Conservation (phyloP, 2,329 filamentous ascomycete genomes). For the Podosphaera aphanis region DNA sequence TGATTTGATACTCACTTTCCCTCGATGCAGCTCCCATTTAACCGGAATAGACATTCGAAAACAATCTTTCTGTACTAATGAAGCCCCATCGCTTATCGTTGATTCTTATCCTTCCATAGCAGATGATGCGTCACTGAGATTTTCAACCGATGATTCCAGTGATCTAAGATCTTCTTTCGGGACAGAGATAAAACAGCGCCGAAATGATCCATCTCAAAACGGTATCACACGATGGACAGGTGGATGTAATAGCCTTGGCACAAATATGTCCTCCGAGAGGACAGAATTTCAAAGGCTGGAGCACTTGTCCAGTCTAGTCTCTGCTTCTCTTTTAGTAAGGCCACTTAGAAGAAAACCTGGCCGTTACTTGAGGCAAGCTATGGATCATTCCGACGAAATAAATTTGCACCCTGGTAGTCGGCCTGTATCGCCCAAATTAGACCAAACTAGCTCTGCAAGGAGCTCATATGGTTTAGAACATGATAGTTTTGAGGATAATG, state of each 20-base stretch:
- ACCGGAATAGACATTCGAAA: slow-evolving; percentile 21
- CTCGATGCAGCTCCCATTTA: slow-evolving; percentile 31
- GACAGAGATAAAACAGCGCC: slow-evolving; percentile 27
- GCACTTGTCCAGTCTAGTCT: slow-evolving; percentile 20
- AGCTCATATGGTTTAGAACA: slow-evolving; percentile 27
- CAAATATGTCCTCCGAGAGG: slow-evolving; percentile 28
- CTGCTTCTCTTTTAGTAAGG: slow-evolving; percentile 30
- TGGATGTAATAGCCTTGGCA: slow-evolving; percentile 33
- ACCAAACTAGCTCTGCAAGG: slow-evolving; percentile 34
- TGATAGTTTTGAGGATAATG: slow-evolving; percentile 1
- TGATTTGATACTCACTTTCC: slow-evolving; percentile 21
- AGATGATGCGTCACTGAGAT: slow-evolving; percentile 1
- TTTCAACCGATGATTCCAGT: slow-evolving; percentile 6
- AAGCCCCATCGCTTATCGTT: slow-evolving; percentile 11
- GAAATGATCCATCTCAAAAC: slow-evolving; percentile 35
- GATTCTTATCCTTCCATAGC: slow-evolving; percentile 9
- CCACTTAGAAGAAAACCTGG: slow-evolving; percentile 50
- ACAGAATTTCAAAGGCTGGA: slow-evolving; percentile 26
- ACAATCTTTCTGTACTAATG: slow-evolving; percentile 16
- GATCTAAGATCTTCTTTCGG: slow-evolving; percentile 17
- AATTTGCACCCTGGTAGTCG: slow-evolving; percentile 25
- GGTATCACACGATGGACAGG: slow-evolving; percentile 26
- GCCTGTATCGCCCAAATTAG: slow-evolving; percentile 33
- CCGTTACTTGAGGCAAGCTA: slow-evolving; percentile 43
- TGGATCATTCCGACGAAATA: slow-evolving; percentile 38